Evolutionary conservation across 192 early-diverging fungal species (phyloP).

Genomic region (Linnemannia elongata): DNA sequence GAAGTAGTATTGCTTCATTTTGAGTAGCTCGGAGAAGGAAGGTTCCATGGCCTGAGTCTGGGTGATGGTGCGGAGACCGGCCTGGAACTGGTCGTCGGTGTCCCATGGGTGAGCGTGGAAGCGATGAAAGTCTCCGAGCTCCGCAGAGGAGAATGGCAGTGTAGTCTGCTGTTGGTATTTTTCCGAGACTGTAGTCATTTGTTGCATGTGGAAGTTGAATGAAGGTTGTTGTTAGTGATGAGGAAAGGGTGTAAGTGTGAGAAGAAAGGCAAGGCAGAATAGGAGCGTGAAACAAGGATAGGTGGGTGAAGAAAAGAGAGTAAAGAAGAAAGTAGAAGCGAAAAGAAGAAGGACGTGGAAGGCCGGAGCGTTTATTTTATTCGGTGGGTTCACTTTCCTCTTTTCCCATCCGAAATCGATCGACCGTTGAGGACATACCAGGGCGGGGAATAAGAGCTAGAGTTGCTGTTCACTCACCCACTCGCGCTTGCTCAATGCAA

Average conservation of each 20-base stretch:
- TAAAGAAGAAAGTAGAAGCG: background rate
- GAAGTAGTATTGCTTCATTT: conserved; percentile 58
- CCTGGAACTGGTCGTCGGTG: conserved; percentile 43
- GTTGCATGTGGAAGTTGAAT: background rate
- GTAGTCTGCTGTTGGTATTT: conserved; percentile 19
- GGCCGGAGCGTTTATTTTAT: background rate
- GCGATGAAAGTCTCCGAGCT: conserved; percentile 49
- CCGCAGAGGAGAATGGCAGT: conserved; percentile 33
- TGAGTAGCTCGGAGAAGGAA: conserved; percentile 45
- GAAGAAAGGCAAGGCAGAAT: background rate
- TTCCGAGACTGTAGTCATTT: conserved; percentile 9
- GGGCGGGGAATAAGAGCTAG: no score
- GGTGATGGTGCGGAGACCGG: conserved; percentile 39
- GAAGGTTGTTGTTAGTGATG: background rate
- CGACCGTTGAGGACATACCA: no score
- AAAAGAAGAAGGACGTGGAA: background rate
- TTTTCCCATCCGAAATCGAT: no score
- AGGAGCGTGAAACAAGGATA: background rate
- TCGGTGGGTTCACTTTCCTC: no score
- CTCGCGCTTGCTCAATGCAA: no score
- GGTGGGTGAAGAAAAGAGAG: background rate
- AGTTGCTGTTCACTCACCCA: no score
- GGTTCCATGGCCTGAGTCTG: conserved; percentile 21
- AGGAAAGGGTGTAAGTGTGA: background rate
- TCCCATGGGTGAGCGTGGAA: conserved; percentile 54